Evolutionary conservation across 148 eudicot species (phyloP).

Genomic region (Persicaria tinctoria): DNA sequence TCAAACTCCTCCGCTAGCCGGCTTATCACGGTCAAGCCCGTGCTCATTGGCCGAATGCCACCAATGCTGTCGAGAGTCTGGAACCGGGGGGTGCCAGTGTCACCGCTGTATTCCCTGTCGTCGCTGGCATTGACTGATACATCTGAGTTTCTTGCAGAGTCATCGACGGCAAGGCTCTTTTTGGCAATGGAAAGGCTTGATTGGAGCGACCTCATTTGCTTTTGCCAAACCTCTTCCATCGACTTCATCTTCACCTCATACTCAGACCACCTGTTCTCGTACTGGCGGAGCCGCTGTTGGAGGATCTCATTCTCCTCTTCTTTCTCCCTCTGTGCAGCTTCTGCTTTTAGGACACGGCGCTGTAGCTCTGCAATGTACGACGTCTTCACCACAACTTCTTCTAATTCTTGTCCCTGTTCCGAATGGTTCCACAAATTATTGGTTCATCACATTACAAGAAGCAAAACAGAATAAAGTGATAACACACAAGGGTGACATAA

Average conservation of each 20-base stretch:
- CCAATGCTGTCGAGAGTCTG: slow-evolving; percentile 29
- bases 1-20: slow-evolving; percentile 91
- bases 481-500: not conserved
- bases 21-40: slow-evolving; percentile 72
- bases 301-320: slow-evolving; percentile 90
- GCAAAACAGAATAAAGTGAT: not conserved
- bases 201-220: slow-evolving; percentile 94
- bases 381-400: slow-evolving; percentile 73
- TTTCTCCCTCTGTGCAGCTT: slow-evolving; percentile 76
- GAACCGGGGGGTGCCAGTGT: slow-evolving; percentile 25
- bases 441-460: not conserved
- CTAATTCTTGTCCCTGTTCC: slow-evolving; percentile 58
- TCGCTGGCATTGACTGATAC: slow-evolving; percentile 53
- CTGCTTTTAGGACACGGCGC: slow-evolving; percentile 82
- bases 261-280: slow-evolving; percentile 88
- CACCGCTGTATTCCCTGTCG: slow-evolving; percentile 44
- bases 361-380: slow-evolving; percentile 88
- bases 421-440: not conserved
- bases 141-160: slow-evolving; percentile 62
- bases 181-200: slow-evolving; percentile 91
- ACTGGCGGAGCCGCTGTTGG: slow-evolving; percentile 77
- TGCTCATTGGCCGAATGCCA: slow-evolving; percentile 52
- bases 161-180: slow-evolving; percentile 68
- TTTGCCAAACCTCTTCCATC: slow-evolving; percentile 99
- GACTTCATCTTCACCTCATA: slow-evolving; percentile 97